These are phyloP conservation scores for Microdochium paspali DNA, from an alignment of 2,329 filamentous ascomycete species.

Conservation along the genomic window DNA sequence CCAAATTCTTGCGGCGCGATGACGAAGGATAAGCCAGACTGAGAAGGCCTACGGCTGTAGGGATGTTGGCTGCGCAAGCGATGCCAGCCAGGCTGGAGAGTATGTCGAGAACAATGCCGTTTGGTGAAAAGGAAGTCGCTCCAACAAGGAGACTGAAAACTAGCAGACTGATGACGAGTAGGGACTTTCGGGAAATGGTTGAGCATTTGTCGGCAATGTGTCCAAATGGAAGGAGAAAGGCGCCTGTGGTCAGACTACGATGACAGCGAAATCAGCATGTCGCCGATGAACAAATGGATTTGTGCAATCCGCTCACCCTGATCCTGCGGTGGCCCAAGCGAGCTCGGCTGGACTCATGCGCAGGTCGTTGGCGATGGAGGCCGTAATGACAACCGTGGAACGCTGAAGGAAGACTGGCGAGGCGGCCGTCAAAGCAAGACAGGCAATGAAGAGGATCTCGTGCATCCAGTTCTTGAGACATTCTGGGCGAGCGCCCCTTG, in stretches of 20 bases:
- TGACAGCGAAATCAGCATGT: neutral
- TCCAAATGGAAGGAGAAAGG: constrained; percentile 20
- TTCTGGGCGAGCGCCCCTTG: constrained; percentile 15
- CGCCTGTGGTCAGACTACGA: constrained; percentile 19
- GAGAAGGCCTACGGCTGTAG: constrained; percentile 19
- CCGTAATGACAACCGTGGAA: constrained; percentile 18
- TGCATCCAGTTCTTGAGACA: constrained; percentile 14
- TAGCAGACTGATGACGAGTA: constrained; percentile 16
- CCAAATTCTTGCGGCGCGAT: constrained; percentile 20
- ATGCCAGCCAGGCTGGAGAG: constrained; percentile 20
- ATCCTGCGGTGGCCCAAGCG: constrained; percentile 20
- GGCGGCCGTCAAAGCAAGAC: constrained; percentile 19
- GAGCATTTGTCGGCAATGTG: constrained; percentile 18
- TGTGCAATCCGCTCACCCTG: constrained; percentile 13
- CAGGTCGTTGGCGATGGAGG: constrained; percentile 14
- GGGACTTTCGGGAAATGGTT: constrained; percentile 16
- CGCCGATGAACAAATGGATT: neutral
- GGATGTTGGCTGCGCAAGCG: constrained; percentile 21
- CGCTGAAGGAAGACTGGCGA: constrained; percentile 21
- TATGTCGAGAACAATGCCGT: constrained; percentile 18
- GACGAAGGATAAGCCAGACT: constrained; percentile 18
- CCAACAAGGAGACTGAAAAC: constrained; percentile 17
- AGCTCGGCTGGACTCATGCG: constrained; percentile 18
- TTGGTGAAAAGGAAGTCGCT: constrained; percentile 14
- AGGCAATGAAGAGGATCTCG: constrained; percentile 17